Base-by-base conservation (phyloP, 1,284 basidiomycete genomes). In the Microbotryum intermedium region DNA sequence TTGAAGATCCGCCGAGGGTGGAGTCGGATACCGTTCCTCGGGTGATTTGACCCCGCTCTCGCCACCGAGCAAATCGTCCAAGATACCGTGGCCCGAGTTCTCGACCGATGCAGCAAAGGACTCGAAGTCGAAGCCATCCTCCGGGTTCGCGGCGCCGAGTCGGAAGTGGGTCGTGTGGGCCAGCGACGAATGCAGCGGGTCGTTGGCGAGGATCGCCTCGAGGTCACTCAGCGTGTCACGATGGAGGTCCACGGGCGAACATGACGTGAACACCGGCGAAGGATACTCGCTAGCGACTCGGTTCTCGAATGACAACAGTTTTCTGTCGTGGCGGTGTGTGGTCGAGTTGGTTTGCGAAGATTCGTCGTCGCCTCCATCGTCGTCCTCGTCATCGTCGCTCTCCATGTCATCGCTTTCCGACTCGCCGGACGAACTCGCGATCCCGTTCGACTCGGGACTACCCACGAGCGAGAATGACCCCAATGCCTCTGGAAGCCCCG, bases 81-180 rank as follows among this genome's bases (percentile, higher is more conserved):
- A 53, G n/a, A 11, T 11, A n/a, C 20, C 42, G 20, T 23, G 13
- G 9, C 25, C 39, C 43, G 44, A 3, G 25, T 20, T 64, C 44
- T 68, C 66, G 55, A 68, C 58, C 34, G 59, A 61, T 16, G 64
- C 64, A 2, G 64, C 66, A 48, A 68, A 67, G 18, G 59, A 43
- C 23, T 61, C 56, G 25, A 53, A 65, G 56, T 68, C 61, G 26
- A 68, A 68, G 30, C 25, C 23, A 21, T 30, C 39, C 23, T 45
- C 44, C 1, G 57, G 28, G 2, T 57, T 55, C 13, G 44, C 34
- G 5, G 56, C 46, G 34, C 34, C 34, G 18, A 39, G 34, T 18
- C 34, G 34, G 34, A 39, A 39, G 34, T 39, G 34, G 4, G 60
- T 54, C 29, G 55, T 25, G 11, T 46, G 34, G 6, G 45, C 30